Base-by-base conservation (phyloP, 1,139 yeast species). In the Suhomyces guaymorum region DNA sequence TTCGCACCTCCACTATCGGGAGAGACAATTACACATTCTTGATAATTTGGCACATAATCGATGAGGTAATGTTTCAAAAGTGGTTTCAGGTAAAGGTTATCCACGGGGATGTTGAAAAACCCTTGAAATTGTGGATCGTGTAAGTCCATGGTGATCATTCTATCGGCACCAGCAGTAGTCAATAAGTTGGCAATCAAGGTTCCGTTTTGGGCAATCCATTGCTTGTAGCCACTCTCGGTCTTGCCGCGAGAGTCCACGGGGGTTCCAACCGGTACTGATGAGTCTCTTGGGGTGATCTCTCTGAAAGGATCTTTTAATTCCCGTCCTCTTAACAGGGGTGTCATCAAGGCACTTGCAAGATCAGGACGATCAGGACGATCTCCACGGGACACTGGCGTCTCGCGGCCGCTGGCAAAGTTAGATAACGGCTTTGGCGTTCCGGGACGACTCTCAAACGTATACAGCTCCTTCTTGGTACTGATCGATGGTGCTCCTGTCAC, bases 1-100 rank as follows among this genome's bases (percentile, higher is more conserved):
- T 92, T 92, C 32, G 97, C 97, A 43, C 97, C 98, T 54, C 97
- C 97, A 32, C 96, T 90, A 62, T 90, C 97, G 0, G 97, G 97
- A 1, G 96, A 86, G 19, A 90, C 96, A 48, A 90, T 80, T 9
- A 89, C 95, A 37, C 89, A 83, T 24, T 87, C 82, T 44, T 76
- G 76, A 57, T 80, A 86, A 46, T 84, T 64, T 12, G 94, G 90
- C 35, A 89, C 80, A 44, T 71, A 73, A 46, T 83, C 80, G 19
- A 76, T 70, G 40, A 90, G 87, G 59, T 86, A 90, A 47, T 85
- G 83, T 59, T 85, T 88, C 40, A 88, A 69, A 37, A 88, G 66
- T 3, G 96, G 96, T 55, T 84, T 83, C 37, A 92, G 85, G 59
- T 87, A 86, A 44, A 90, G 63, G 56, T 90, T 90, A 57, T 90